Base-by-base conservation (phyloP, 2,329 filamentous ascomycete species). In the Westerdykella sp. region DNA sequence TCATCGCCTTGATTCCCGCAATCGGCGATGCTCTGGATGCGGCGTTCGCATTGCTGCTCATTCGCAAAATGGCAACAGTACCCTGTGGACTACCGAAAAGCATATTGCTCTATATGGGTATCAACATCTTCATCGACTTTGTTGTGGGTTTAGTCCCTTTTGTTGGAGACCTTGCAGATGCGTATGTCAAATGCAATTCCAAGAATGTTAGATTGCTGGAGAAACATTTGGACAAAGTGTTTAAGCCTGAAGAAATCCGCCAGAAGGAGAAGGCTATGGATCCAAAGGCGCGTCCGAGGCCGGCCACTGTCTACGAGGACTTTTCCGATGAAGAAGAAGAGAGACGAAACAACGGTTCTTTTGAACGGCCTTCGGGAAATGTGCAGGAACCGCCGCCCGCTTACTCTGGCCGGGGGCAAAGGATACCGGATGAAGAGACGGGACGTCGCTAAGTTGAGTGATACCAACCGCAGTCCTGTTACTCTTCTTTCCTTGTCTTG, bases 1-100 rank as follows among this genome's bases (percentile, higher is more conserved):
- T 95, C 45, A 87, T 97, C 56, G 93, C 84, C 12, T 63, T 97
- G 6, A 68, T 97, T 42, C 93, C 93, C 55, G 79, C 79, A 79
- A 88, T 76, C 75, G 85, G 51, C 14, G 55, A 60, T 43, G 53
- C 36, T 14, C 35, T 45, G 25, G 55, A 54, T 34, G 42, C 40
- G 44, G 87, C 84, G 15, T 46, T 66, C 7, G 42, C 61, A 5
- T 71, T 88, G 47, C 80, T 86, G 69, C 81, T 97, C 7, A 74
- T 95, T 50, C 76, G 75, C 47, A 82, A 81, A 18, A 90, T 87
- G 68, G 74, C 76, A 48, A 77, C 18, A 83, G 48, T 75, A 95
- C 38, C 84, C 94, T 41, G 87, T 86, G 39, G 87, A 86, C 12
- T 97, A 4, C 83, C 84, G 1, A 51, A 66, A 4, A 59, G 65